These are phyloP conservation scores for Alternaria gansuensis DNA, from an alignment of 2,329 filamentous ascomycete species.

Conservation along the genomic window DNA sequence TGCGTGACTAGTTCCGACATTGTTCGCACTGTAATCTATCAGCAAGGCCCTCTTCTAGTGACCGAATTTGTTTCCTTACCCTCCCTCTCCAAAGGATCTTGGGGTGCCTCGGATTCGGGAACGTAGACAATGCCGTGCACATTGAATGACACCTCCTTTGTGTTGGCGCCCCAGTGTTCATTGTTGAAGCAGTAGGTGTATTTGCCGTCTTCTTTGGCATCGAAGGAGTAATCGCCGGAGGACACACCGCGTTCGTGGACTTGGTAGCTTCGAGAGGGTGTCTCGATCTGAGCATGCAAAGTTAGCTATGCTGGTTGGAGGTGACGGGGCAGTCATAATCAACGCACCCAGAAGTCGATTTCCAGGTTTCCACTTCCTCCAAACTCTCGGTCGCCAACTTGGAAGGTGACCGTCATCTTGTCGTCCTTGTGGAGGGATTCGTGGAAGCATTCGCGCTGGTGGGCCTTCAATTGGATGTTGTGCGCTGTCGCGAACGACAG, in stretches of 20 bases:
- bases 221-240: conserved; percentile 93
- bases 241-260: conserved; percentile 82
- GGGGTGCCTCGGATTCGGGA: conserved; percentile 80
- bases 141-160: conserved; percentile 98
- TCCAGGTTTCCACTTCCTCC: conserved; percentile 93
- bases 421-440: conserved; percentile 92
- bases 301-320: conserved; percentile 20
- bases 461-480: conserved; percentile 93
- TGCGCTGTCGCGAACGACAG: conserved; percentile 76
- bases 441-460: conserved; percentile 97
- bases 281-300: conserved; percentile 69
- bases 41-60: conserved; percentile 10
- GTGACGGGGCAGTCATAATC: conserved; percentile 3
- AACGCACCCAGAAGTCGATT: conserved; percentile 92
- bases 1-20: conserved; percentile 86
- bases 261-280: conserved; percentile 78
- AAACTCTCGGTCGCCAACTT: conserved; percentile 96
- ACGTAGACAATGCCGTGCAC: conserved; percentile 99
- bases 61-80: conserved; percentile 62
- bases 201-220: conserved; percentile 83
- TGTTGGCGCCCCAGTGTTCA: conserved; percentile 95
- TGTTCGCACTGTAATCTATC: conserved; percentile 69
- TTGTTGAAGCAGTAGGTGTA: conserved; percentile 99
- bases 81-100: conserved; percentile 91
- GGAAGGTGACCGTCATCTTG: conserved; percentile 98